A percentile compares a stretch with the other conserved stretches of the same genome.
These are phyloP conservation scores for Oryza punctata DNA, from an alignment of 176 grass and related monocot genomes.

Conservation along the genomic window DNA sequence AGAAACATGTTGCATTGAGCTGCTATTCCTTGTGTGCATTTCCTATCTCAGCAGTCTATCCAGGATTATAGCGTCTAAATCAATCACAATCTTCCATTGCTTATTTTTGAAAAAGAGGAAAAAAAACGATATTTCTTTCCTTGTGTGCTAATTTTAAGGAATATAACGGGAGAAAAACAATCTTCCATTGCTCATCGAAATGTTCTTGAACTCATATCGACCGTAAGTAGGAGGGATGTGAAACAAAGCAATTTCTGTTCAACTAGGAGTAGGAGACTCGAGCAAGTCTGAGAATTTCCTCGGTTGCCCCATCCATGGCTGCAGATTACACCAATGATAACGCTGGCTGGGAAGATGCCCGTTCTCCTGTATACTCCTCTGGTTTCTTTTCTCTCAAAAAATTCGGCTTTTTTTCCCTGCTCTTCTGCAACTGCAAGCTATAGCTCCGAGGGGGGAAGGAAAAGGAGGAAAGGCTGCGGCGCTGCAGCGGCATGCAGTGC, in stretches of 20 bases:
- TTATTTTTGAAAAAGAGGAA: too few species aligned
- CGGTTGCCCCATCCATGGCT: not conserved
- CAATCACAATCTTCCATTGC: too few species aligned
- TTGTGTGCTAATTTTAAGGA: too few species aligned
- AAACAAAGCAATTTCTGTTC: not conserved
- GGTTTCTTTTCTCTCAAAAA: not conserved
- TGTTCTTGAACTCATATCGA: not conserved
- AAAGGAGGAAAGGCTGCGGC: slow-evolving; percentile 39
- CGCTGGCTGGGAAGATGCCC: not conserved
- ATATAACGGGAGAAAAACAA: too few species aligned
- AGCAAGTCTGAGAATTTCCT: not conserved
- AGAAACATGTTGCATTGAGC: not conserved
- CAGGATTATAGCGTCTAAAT: not conserved
- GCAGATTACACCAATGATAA: slow-evolving; percentile 46
- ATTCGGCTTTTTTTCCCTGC: not conserved
- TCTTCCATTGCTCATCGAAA: not conserved
- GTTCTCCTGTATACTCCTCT: not conserved
- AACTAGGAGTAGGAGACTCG: not conserved
- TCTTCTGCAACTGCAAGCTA: not conserved
- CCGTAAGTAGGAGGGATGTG: not conserved
- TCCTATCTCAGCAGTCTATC: not conserved
- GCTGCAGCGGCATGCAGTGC: slow-evolving; percentile 37
- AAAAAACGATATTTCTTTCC: too few species aligned
- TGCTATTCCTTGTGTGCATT: not conserved
- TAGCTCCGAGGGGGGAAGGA: slow-evolving; percentile 8